phyloP scores from a whole-genome alignment of 1,284 basidiomycete species.

The Malassezia pachydermatis region DNA sequence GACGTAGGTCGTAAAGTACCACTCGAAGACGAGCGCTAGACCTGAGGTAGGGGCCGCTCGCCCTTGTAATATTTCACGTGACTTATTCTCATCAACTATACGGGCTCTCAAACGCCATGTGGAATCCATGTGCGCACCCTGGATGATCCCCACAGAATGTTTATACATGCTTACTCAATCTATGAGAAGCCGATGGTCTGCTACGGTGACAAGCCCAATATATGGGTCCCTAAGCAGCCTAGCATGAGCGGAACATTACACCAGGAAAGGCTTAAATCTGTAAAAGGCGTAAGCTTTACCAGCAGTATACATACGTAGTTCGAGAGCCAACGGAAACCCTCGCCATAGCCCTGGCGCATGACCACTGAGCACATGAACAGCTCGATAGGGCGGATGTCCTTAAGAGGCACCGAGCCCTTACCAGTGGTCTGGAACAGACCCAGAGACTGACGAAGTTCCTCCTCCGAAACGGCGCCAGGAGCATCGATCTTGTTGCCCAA shows the following conservation, averaged over 20 bases:
- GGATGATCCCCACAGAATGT: background rate
- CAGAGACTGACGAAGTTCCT: constrained; percentile 87
- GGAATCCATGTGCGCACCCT: background rate
- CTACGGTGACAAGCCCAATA: no score
- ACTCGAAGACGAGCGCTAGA: constrained; percentile 3
- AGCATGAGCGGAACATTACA: no score
- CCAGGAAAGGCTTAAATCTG: background rate
- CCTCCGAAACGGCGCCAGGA: constrained; percentile 91
- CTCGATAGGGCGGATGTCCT: constrained; percentile 94
- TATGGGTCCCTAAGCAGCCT: background rate
- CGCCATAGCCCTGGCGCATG: constrained; percentile 95
- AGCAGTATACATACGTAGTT: constrained; percentile 75
- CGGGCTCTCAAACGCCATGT: background rate
- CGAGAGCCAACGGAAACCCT: constrained; percentile 97
- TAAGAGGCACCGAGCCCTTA: constrained; percentile 96
- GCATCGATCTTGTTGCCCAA: constrained; percentile 99
- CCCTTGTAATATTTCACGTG: constrained; percentile 16
- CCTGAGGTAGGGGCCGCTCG: background rate
- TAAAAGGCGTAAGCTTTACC: no score
- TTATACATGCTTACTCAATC: constrained; percentile 5
- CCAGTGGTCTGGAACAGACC: constrained; percentile 98
- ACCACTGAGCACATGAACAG: constrained; percentile 99
- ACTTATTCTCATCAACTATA: constrained; percentile 11
- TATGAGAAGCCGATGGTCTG: background rate
- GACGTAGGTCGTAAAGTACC: constrained; percentile 19